Conservation (phyloP, 176 grass and related monocot genomes). For the Miscanthus lutarioriparius region DNA sequence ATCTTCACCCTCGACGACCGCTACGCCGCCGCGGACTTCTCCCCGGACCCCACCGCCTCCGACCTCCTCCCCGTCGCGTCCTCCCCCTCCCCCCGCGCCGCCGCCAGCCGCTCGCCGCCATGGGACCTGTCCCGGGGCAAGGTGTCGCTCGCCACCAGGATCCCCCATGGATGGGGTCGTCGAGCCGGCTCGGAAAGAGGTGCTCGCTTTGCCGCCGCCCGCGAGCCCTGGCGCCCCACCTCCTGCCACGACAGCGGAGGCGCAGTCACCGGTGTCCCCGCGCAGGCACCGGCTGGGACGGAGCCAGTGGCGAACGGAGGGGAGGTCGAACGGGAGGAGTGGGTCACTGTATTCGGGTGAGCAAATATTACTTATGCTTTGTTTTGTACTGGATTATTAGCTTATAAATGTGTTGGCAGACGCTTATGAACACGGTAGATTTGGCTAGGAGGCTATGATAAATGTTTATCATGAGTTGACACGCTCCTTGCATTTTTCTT, state of each 20-base stretch:
- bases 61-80: slow-evolving; percentile 60
- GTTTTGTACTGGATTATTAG: background rate
- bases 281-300: slow-evolving; percentile 31
- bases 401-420: background rate
- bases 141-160: slow-evolving; percentile 14
- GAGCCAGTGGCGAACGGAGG: slow-evolving; percentile 37
- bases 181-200: slow-evolving; percentile 38
- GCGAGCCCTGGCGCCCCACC: slow-evolving; percentile 37
- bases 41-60: slow-evolving; percentile 59
- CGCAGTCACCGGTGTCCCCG: slow-evolving; percentile 49
- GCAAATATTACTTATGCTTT: slow-evolving; percentile 22
- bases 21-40: slow-evolving; percentile 55
- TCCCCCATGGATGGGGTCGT: slow-evolving; percentile 56
- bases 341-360: slow-evolving; percentile 96
- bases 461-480: too few relatives aligned
- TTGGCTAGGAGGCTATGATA: too few relatives aligned
- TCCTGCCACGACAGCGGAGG: slow-evolving; percentile 36
- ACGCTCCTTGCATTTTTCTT: background rate
- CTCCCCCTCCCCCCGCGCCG: slow-evolving; percentile 47
- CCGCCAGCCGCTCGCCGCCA: slow-evolving; percentile 39
- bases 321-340: slow-evolving; percentile 62
- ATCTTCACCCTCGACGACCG: slow-evolving; percentile 84
- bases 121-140: slow-evolving; percentile 47
- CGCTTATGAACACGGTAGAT: too few relatives aligned
- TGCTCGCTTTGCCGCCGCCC: slow-evolving; percentile 45